These are phyloP conservation scores for Elsinoe perseae DNA, from an alignment of 2,329 filamentous ascomycete species.

Conservation along the genomic window DNA sequence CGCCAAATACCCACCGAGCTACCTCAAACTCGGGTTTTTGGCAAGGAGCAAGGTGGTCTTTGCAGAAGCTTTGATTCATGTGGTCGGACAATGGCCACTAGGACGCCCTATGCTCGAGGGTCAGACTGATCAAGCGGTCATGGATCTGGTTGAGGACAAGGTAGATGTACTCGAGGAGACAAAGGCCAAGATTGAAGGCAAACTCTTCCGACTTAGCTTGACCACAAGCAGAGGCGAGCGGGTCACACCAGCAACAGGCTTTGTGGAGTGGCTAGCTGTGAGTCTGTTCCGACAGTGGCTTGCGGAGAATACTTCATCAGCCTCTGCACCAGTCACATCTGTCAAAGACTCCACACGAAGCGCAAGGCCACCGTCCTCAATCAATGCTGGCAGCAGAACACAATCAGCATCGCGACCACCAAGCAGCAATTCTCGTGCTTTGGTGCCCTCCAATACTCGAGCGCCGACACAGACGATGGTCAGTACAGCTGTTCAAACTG, in stretches of 20 bases:
- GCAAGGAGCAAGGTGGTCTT: slow-evolving; percentile 73
- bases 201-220: slow-evolving; percentile 72
- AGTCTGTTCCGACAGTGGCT: slow-evolving; percentile 88
- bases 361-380: slow-evolving; percentile 13
- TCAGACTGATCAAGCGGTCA: slow-evolving; percentile 63
- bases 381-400: background rate
- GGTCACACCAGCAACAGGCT: slow-evolving; percentile 69
- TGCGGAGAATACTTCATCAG: slow-evolving; percentile 75
- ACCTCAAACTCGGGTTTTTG: slow-evolving; percentile 81
- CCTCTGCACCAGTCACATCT: slow-evolving; percentile 21
- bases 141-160: slow-evolving; percentile 91
- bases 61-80: slow-evolving; percentile 75
- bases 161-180: slow-evolving; percentile 83
- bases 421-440: slow-evolving; percentile 20
- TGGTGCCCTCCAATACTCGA: background rate
- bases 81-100: slow-evolving; percentile 87
- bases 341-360: slow-evolving; percentile 11
- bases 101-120: slow-evolving; percentile 69
- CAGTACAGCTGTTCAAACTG: slow-evolving; percentile 48
- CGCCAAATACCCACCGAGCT: slow-evolving; percentile 88
- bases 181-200: slow-evolving; percentile 69
- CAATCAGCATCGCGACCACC: slow-evolving; percentile 23
- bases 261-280: slow-evolving; percentile 83
- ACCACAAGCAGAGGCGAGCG: slow-evolving; percentile 74
- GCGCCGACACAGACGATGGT: slow-evolving; percentile 32